Percentiles rank a stretch among this genome's conserved stretches.
Evolutionary conservation across 2,329 filamentous ascomycete genomes (phyloP).

Genomic region (Calonectria multiphialidica): DNA sequence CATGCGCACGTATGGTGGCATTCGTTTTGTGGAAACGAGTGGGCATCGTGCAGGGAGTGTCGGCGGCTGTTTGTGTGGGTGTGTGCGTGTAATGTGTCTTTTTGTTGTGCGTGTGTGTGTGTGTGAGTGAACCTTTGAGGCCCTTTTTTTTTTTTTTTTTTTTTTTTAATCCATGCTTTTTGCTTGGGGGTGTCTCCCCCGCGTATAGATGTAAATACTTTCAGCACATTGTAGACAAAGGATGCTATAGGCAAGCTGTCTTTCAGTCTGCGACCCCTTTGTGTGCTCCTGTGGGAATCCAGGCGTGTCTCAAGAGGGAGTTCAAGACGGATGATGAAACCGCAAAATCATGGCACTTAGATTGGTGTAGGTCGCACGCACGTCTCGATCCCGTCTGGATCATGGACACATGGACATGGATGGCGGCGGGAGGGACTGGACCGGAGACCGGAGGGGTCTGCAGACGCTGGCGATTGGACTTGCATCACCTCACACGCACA

Average conservation of each 20-base stretch:
- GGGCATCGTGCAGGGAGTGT: background rate
- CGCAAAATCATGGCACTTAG: slow-evolving; percentile 33
- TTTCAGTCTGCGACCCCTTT: background rate
- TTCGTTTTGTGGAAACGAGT: slow-evolving; percentile 11
- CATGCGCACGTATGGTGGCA: slow-evolving; percentile 13
- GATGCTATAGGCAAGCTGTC: background rate
- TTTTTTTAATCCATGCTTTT: background rate
- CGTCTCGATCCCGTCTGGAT: slow-evolving; percentile 39
- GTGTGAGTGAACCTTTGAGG: slow-evolving; percentile 1
- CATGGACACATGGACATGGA: slow-evolving; percentile 35
- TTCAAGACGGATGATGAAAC: slow-evolving; percentile 28
- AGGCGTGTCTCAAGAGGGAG: slow-evolving; percentile 17
- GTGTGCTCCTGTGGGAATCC: background rate
- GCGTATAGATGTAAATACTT: background rate
- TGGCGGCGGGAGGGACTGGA: slow-evolving; percentile 26
- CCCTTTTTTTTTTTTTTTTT: background rate
- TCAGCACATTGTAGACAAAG: background rate
- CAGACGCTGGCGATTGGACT: slow-evolving; percentile 14
- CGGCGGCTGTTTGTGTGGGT: background rate
- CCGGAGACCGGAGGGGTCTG: slow-evolving; percentile 1
- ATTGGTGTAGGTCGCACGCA: slow-evolving; percentile 35
- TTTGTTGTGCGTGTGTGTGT: background rate
- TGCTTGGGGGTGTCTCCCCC: background rate
- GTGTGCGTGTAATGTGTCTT: background rate
- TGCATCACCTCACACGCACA: slow-evolving; percentile 26